Conservation (phyloP, 1,139 yeast species). For the Wickerhamomyces sp. region DNA sequence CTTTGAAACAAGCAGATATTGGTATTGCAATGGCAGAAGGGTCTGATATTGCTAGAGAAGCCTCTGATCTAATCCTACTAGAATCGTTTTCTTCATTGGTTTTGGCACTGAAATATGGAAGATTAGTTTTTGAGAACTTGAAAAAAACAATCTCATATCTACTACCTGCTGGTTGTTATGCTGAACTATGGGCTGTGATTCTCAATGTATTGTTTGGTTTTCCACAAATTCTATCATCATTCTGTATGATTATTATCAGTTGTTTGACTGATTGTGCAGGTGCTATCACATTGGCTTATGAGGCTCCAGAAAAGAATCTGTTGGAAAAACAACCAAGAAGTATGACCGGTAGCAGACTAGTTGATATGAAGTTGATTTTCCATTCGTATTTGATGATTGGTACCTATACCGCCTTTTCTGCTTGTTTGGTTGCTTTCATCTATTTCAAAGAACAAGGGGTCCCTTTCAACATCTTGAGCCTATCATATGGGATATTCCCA, state of each 20-base stretch:
- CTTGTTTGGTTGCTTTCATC: constrained; percentile 40
- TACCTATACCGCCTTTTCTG: constrained; percentile 36
- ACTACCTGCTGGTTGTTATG: constrained; percentile 49
- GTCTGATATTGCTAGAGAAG: constrained; percentile 55
- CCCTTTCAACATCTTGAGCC: constrained; percentile 32
- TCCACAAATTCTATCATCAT: constrained; percentile 47
- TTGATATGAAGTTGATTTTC: constrained; percentile 35
- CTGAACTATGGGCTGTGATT: constrained; percentile 51
- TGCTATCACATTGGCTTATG: constrained; percentile 42
- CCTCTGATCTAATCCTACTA: constrained; percentile 46
- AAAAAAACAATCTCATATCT: constrained; percentile 46
- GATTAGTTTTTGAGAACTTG: constrained; percentile 48
- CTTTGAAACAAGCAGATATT: constrained; percentile 46
- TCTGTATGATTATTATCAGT: constrained; percentile 48
- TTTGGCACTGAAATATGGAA: constrained; percentile 42
- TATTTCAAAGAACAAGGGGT: constrained; percentile 38
- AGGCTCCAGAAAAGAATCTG: constrained; percentile 41
- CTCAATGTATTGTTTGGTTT: constrained; percentile 45
- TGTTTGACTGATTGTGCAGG: constrained; percentile 45
- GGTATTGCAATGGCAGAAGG: constrained; percentile 50
- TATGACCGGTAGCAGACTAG: constrained; percentile 39
- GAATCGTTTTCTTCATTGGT: constrained; percentile 42
- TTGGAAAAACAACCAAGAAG: constrained; percentile 40
- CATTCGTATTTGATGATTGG: constrained; percentile 46
- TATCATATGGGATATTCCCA: constrained; percentile 36